phyloP scores from a whole-genome alignment of 2,329 filamentous ascomycete genomes.

The Lasiodiplodia hormozganensis region DNA sequence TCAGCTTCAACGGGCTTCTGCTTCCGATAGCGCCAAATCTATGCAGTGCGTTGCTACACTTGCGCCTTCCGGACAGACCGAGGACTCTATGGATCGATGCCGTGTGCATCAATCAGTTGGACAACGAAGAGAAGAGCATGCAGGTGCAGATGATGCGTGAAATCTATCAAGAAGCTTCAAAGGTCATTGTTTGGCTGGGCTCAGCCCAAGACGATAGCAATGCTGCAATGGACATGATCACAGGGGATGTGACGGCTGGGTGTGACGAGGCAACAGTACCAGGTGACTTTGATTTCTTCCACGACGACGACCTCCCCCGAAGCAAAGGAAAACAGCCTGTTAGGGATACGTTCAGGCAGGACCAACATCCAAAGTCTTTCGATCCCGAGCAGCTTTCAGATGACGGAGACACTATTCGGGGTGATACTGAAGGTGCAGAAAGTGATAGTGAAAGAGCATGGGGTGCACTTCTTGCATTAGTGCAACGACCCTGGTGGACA shows the following conservation, averaged over 20 bases:
- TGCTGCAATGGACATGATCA: neutral
- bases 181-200: neutral
- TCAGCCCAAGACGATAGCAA: neutral
- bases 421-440: neutral
- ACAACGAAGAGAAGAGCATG: conserved; percentile 23
- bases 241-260: neutral
- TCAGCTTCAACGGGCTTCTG: neutral
- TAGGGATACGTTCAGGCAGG: neutral
- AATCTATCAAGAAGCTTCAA: conserved; percentile 23
- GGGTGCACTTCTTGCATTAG: neutral
- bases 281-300: neutral
- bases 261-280: neutral
- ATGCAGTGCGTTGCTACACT: conserved; percentile 3
- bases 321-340: neutral
- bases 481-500: neutral
- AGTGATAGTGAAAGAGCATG: neutral
- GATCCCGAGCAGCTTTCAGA: neutral
- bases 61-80: conserved; percentile 9
- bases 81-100: conserved; percentile 31
- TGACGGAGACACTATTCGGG: neutral
- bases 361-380: neutral
- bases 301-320: neutral
- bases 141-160: conserved; percentile 30
- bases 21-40: conserved; percentile 10
- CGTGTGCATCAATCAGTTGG: conserved; percentile 30